These are phyloP conservation scores for Kazachstania psychrophila DNA, from an alignment of 805 yeast genomes.

Conservation along the genomic window DNA sequence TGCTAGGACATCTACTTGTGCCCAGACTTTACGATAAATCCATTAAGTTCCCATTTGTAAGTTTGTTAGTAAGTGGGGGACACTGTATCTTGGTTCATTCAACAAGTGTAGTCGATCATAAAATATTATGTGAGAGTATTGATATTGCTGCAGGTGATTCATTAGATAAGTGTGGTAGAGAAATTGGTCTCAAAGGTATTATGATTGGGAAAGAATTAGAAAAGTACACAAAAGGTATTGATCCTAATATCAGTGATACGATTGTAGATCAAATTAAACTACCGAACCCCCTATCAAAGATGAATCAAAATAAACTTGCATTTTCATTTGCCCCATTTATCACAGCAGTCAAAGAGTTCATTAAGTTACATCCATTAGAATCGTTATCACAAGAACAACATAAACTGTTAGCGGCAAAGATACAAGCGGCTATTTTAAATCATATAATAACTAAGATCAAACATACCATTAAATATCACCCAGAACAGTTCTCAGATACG, in stretches of 20 bases:
- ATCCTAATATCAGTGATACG: slow-evolving; percentile 12
- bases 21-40: slow-evolving; percentile 45
- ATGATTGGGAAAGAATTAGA: slow-evolving; percentile 86
- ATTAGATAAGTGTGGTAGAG: slow-evolving; percentile 85
- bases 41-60: slow-evolving; percentile 52
- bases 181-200: slow-evolving; percentile 66
- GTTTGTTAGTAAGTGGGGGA: slow-evolving; percentile 84
- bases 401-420: slow-evolving; percentile 44
- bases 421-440: slow-evolving; percentile 58
- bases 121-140: slow-evolving; percentile 59
- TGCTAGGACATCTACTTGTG: slow-evolving; percentile 83
- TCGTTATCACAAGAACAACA: slow-evolving; percentile 17
- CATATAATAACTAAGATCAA: slow-evolving; percentile 63
- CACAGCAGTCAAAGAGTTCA: slow-evolving; percentile 40
- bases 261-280: slow-evolving; percentile 16
- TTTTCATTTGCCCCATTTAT: slow-evolving; percentile 78
- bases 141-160: slow-evolving; percentile 95
- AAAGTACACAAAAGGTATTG: slow-evolving; percentile 36
- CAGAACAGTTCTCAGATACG: slow-evolving; percentile 34
- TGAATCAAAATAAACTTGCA: slow-evolving; percentile 37
- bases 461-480: slow-evolving; percentile 35
- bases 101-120: slow-evolving; percentile 52
- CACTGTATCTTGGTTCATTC: slow-evolving; percentile 83
- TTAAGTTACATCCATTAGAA: slow-evolving; percentile 12
- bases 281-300: slow-evolving; percentile 46